phyloP scores from a whole-genome alignment of 169 alveolate genomes.

The Cystoisospora suis region DNA sequence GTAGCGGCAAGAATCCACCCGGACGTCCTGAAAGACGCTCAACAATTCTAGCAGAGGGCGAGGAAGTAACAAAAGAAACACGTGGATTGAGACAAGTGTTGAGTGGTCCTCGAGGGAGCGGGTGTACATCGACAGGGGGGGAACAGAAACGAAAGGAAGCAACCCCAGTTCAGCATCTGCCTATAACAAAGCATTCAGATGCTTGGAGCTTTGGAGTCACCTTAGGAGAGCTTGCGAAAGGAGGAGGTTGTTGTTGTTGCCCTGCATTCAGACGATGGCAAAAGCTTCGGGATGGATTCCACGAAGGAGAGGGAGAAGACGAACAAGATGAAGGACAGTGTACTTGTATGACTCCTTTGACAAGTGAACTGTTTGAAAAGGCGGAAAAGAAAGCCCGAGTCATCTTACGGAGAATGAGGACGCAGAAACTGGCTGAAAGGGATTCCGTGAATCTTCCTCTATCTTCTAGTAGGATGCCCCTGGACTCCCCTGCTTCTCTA shows the following conservation, averaged over 20 bases:
- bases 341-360: background rate
- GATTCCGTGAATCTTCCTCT: no score
- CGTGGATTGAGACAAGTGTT: no score
- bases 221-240: slow-evolving; percentile 46
- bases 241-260: slow-evolving; percentile 46
- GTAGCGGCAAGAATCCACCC: no score
- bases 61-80: no score
- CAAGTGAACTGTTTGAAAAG: background rate
- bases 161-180: background rate
- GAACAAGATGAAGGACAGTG: background rate
- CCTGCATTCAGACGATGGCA: background rate
- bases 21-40: no score
- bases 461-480: background rate
- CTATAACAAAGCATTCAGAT: slow-evolving; percentile 36
- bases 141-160: no score
- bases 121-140: no score
- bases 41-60: no score
- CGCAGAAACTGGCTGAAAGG: no score
- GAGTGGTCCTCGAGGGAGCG: no score
- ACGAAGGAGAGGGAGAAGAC: background rate
- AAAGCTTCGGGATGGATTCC: background rate
- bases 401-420: background rate
- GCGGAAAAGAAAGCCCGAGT: background rate
- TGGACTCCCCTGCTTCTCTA: background rate
- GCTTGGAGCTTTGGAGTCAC: slow-evolving; percentile 58